phyloP scores from a whole-genome alignment of 1,284 basidiomycete species.

The Naganishia cerealis region DNA sequence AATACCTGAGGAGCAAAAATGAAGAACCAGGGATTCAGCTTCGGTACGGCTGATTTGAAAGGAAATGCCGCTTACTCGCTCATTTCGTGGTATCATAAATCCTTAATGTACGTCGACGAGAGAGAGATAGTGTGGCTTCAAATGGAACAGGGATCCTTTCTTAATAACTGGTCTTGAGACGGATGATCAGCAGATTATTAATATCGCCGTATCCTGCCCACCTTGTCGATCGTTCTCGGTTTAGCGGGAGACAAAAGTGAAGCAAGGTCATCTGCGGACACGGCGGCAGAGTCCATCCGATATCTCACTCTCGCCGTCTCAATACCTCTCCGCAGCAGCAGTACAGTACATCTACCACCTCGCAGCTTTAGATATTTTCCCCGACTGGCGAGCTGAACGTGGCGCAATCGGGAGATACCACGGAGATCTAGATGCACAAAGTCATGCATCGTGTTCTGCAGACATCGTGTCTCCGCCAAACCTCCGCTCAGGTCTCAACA shows the following conservation, averaged over 20 bases:
- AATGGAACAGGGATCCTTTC: background rate
- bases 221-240: background rate
- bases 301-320: no score
- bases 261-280: background rate
- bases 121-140: background rate
- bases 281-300: no score
- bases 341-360: background rate
- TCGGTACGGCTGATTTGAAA: background rate
- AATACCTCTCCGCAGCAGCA: no score
- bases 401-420: background rate
- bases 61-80: conserved; percentile 14
- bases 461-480: background rate
- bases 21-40: background rate
- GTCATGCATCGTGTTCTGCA: background rate
- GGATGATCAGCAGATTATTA: no score
- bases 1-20: conserved; percentile 46
- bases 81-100: background rate
- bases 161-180: no score
- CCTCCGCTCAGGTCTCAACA: background rate
- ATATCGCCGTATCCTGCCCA: background rate
- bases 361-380: background rate
- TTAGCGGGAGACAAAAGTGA: no score
- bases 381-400: background rate
- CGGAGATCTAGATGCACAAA: background rate
- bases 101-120: background rate